Evolutionary conservation across 345 rosid species (phyloP), one percentile per base, ranked within the genome.

Genomic region (Litchi chinensis): DNA sequence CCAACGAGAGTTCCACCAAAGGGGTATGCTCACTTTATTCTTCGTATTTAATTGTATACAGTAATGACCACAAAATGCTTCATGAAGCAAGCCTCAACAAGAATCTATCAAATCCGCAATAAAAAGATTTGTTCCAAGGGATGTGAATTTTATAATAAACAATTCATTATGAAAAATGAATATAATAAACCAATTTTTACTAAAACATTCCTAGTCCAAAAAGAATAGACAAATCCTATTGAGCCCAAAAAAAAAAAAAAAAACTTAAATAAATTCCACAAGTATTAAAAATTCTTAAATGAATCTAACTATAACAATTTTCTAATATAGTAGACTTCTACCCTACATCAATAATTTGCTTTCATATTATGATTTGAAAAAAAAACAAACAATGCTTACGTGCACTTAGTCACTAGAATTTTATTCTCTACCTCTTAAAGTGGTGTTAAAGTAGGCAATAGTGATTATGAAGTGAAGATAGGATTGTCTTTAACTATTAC

Each of bases 1-100:
- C 46, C 80, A 89, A 79, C 70, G 54, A 71, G 78, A 84, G 77
- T 77, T 82, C 85, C 70, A 8, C 41, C 46, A 81, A 77, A 54
- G 88, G 89, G 95, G 98, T 95, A 85, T 50, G 73, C 12, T 64
- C 65, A 70, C 50, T 71, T 32, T 18, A 8, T 50, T 70, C 43
- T 71, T 26, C 5, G 43, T 60, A 73, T 60, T 3, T 41, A 40
- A 40, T 16, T 60, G 12, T 60, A 60, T 22, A 60, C 21, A 60
- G 10, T 21, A 19, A 19, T 60, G 1, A 18, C 1, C 1, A 18
- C 59, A 54, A 54, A 54, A 54, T 54, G 59, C 7, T 54, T 16
- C n/a, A 16, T 15, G n/a, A 16, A 54, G 16, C 59, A 60, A 60
- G 13, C 3, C 5, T 60, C 65, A 60, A 60, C 26, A 60, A 60